Evolutionary conservation across 2,329 filamentous ascomycete genomes (phyloP), one percentile per base, ranked within the genome.

Genomic region (Aspergillus viridinutans): DNA sequence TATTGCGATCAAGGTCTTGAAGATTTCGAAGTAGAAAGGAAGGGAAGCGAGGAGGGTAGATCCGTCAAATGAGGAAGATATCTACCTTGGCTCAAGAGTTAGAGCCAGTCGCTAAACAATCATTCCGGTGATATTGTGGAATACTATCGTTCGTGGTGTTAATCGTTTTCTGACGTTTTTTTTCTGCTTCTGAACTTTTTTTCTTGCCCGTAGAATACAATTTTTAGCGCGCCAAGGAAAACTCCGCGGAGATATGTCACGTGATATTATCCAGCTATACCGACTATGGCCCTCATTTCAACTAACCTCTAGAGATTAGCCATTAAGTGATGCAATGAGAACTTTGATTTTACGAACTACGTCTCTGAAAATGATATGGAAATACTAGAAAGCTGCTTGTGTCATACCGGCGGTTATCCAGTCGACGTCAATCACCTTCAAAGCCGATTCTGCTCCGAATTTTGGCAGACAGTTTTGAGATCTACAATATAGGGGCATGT

Each of bases 81-180:
- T 55, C 54, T 58, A 56, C 50, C 57, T 56, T 52, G 60, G 62
- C 63, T 65, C 59, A 52, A 26, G 8, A 17, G 49, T 25, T 63
- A 56, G 63, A 65, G 63, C 63, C 63, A 47, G 58, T 55, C 59
- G 53, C 53, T 64, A 65, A 52, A 56, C 54, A 56, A 54, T 59
- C 64, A 67, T 67, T 63, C 59, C 60, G 64, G 28, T 53, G 4
- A 43, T 53, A 54, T 52, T 53, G 40, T 50, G 47, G 48, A 45
- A 53, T 55, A 42, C 6, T 45, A n/a, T 40, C 43, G 52, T 47
- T 55, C 38, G 53, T 52, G 56, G 56, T 48, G 51, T 53, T 40
- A 52, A 28, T 40, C 10, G 49, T 25, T 23, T 23, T 26, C n/a
- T 17, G 9, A 47, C 26, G 50, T 25, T 23, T 50, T 56, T 45